Percentiles rank a stretch among this genome's conserved stretches.
Conservation (phyloP, 768 basidiomycete genomes). For the Suillus subaureus region DNA sequence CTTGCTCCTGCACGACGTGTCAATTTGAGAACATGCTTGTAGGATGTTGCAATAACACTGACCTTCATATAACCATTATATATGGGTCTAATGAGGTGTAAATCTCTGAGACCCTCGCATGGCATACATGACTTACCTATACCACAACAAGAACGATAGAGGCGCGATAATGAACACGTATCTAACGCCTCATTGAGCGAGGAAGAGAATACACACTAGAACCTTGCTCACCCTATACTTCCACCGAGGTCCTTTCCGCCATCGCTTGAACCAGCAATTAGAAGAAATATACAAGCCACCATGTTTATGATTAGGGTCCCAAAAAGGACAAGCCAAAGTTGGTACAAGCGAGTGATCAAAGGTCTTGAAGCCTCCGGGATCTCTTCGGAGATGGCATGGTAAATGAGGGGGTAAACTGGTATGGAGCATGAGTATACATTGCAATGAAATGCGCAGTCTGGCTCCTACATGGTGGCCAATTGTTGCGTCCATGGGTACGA, state of each 20-base stretch:
- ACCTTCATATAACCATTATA: conserved; percentile 99
- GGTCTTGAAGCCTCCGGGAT: conserved; percentile 81
- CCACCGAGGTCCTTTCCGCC: conserved; percentile 81
- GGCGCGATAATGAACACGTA: conserved; percentile 79
- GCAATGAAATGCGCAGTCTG: conserved; percentile 18
- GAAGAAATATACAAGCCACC: conserved; percentile 85
- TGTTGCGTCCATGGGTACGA: conserved; percentile 78
- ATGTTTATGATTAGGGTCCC: conserved; percentile 86
- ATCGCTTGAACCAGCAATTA: conserved; percentile 73
- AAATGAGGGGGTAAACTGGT: conserved; percentile 90
- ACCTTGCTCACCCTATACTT: conserved; percentile 68
- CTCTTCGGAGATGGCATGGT: conserved; percentile 89
- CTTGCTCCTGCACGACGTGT: conserved; percentile 71
- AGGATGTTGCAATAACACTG: conserved; percentile 23
- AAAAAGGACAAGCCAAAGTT: conserved; percentile 91
- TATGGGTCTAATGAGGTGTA: conserved; percentile 63
- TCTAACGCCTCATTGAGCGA: conserved; percentile 38
- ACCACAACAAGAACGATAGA: conserved; percentile 92
- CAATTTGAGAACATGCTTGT: conserved; percentile 28
- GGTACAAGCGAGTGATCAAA: conserved; percentile 84
- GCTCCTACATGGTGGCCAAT: conserved; percentile 87
- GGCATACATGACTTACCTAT: conserved; percentile 59
- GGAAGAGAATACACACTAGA: conserved; percentile 1
- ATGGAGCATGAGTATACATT: conserved; percentile 22
- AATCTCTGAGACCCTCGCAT: conserved; percentile 12